A percentile compares a stretch with the other conserved stretches of the same genome.
These are phyloP conservation scores for Coemansia sp. DNA, from an alignment of 192 early-diverging fungal species.

Conservation along the genomic window DNA sequence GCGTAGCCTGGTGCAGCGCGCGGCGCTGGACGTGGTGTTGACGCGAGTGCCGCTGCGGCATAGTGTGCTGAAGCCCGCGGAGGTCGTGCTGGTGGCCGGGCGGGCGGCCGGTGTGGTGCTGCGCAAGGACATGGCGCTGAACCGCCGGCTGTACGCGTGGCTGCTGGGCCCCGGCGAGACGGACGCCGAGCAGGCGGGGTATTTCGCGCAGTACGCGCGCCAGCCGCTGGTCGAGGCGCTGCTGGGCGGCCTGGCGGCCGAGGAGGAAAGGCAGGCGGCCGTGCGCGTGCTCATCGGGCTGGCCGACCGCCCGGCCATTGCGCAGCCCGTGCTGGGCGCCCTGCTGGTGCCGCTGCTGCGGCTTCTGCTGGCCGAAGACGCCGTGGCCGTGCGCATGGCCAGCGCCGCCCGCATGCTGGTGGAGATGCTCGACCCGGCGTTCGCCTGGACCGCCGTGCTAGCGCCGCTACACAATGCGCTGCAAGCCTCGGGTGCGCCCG, in stretches of 20 bases:
- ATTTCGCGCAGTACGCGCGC: slow-evolving; percentile 59
- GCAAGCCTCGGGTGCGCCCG: background rate
- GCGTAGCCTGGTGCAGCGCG: slow-evolving; percentile 78
- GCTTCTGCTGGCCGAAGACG: slow-evolving; percentile 59
- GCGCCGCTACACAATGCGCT: slow-evolving; percentile 50
- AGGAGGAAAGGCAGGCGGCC: slow-evolving; percentile 50
- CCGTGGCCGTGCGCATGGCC: slow-evolving; percentile 55
- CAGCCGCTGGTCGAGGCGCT: slow-evolving; percentile 56
- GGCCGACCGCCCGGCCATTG: slow-evolving; percentile 81
- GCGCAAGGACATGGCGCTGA: slow-evolving; percentile 91
- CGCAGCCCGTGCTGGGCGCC: slow-evolving; percentile 67
- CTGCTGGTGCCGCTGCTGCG: slow-evolving; percentile 70
- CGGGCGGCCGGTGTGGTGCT: slow-evolving; percentile 78
- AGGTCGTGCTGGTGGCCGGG: slow-evolving; percentile 65
- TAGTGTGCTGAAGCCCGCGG: slow-evolving; percentile 59
- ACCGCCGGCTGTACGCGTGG: slow-evolving; percentile 90
- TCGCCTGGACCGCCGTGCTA: slow-evolving; percentile 77
- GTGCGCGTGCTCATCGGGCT: slow-evolving; percentile 83
- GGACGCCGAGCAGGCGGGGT: slow-evolving; percentile 51
- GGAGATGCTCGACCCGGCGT: slow-evolving; percentile 82
- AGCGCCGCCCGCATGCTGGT: slow-evolving; percentile 88
- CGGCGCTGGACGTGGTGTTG: slow-evolving; percentile 79
- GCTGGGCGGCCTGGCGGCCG: slow-evolving; percentile 36
- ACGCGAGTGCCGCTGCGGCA: slow-evolving; percentile 35
- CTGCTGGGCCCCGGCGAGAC: slow-evolving; percentile 60